A percentile compares a stretch with the other conserved stretches of the same genome.
phyloP scores from a whole-genome alignment of 1,284 basidiomycete species.

The Ceratobasidium sp. region DNA sequence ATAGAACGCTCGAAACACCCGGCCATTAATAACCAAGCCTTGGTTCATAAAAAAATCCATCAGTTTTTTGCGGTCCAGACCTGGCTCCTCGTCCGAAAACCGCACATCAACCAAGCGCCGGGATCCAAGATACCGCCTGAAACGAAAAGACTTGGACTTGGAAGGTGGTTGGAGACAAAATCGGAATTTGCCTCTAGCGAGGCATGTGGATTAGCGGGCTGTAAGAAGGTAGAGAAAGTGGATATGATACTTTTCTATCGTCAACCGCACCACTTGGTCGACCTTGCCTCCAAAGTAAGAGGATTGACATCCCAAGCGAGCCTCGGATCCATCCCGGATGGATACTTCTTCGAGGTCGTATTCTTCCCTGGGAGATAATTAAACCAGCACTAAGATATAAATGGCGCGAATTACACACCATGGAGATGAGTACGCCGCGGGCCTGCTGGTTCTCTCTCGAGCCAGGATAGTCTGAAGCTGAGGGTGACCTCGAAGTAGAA shows the following conservation, averaged over 20 bases:
- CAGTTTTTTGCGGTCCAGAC: background rate
- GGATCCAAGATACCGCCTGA: slow-evolving; percentile 45
- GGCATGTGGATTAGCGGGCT: background rate
- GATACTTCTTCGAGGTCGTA: slow-evolving; percentile 35
- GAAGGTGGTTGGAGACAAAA: slow-evolving; percentile 34
- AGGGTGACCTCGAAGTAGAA: slow-evolving; percentile 10
- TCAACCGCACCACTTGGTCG: slow-evolving; percentile 26
- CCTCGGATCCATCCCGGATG: slow-evolving; percentile 18
- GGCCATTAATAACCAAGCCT: slow-evolving; percentile 44
- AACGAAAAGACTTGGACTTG: slow-evolving; percentile 41
- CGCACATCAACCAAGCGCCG: slow-evolving; percentile 44
- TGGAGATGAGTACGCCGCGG: slow-evolving; percentile 1
- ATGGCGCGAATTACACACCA: slow-evolving; percentile 4
- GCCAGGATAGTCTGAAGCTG: background rate
- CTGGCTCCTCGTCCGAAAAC: slow-evolving; percentile 30
- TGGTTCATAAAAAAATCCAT: slow-evolving; percentile 25
- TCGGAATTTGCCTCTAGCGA: slow-evolving; percentile 9
- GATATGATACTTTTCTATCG: background rate
- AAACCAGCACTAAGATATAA: background rate
- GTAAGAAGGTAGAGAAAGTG: background rate
- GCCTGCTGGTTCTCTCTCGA: background rate
- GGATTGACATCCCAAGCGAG: slow-evolving; percentile 12
- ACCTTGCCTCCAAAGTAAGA: slow-evolving; percentile 38
- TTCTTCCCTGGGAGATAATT: slow-evolving; percentile 30
- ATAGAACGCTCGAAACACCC: slow-evolving; percentile 47